Evolutionary conservation across 148 eudicot genomes (phyloP).

Genomic region (Persicaria tinctoria): DNA sequence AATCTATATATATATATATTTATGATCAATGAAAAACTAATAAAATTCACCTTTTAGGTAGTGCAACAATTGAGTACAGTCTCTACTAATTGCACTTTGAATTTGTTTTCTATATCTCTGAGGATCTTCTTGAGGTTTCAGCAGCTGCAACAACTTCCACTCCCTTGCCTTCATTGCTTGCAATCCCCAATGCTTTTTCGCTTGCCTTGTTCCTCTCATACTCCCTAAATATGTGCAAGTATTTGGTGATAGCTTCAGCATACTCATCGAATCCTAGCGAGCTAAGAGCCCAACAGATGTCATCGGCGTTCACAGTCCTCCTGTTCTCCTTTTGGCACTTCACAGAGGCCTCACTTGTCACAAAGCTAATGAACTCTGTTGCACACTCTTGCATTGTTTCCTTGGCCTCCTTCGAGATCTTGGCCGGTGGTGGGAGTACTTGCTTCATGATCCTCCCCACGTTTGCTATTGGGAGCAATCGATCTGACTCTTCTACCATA

Average conservation of each 20-base stretch:
- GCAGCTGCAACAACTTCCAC: neutral
- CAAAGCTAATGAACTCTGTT: conserved; percentile 49
- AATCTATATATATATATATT: neutral
- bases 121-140: neutral
- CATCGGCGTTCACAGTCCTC: conserved; percentile 49
- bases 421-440: conserved; percentile 36
- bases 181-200: neutral
- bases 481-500: conserved; percentile 30
- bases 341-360: conserved; percentile 46
- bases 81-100: no score
- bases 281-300: conserved; percentile 49
- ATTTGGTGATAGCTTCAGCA: conserved; percentile 31
- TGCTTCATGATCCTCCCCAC: conserved; percentile 53
- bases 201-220: conserved; percentile 30
- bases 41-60: no score
- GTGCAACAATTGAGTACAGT: no score
- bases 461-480: conserved; percentile 40
- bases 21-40: no score
- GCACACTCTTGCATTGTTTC: conserved; percentile 57
- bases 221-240: conserved; percentile 38
- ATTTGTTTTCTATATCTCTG: no score
- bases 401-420: conserved; percentile 49
- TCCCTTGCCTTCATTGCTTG: neutral
- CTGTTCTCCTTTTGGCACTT: conserved; percentile 63
- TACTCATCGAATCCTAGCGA: conserved; percentile 46